phyloP scores from a whole-genome alignment of 1,284 basidiomycete genomes.

The Ustilago loliicola region DNA sequence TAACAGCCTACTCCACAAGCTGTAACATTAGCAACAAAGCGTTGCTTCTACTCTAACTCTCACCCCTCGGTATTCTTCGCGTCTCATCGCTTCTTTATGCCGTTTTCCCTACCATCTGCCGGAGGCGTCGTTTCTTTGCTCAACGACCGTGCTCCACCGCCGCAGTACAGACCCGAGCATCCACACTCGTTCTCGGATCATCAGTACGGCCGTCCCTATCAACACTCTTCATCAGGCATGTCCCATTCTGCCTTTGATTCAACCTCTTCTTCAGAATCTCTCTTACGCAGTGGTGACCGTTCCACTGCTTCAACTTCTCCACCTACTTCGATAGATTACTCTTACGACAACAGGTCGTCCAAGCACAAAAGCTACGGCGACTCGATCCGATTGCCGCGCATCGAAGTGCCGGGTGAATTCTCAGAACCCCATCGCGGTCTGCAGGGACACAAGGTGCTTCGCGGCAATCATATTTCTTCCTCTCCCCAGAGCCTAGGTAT shows the following conservation, averaged over 20 bases:
- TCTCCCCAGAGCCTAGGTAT: slow-evolving; percentile 31
- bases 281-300: slow-evolving; percentile 50
- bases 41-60: slow-evolving; percentile 3
- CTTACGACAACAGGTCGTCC: slow-evolving; percentile 33
- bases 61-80: slow-evolving; percentile 1
- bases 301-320: slow-evolving; percentile 53
- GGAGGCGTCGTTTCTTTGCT: slow-evolving; percentile 59
- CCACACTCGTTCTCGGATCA: slow-evolving; percentile 27
- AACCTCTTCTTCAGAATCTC: slow-evolving; percentile 52
- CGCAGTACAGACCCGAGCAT: slow-evolving; percentile 39
- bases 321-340: slow-evolving; percentile 46
- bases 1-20: slow-evolving; percentile 14
- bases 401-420: slow-evolving; percentile 37
- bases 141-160: slow-evolving; percentile 53
- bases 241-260: slow-evolving; percentile 40
- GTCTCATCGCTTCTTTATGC: slow-evolving; percentile 45
- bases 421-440: slow-evolving; percentile 29
- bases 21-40: slow-evolving; percentile 18
- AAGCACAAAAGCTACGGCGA: slow-evolving; percentile 24
- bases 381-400: slow-evolving; percentile 40
- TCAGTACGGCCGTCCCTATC: slow-evolving; percentile 19
- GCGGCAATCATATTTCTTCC: slow-evolving; percentile 43
- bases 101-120: slow-evolving; percentile 53
- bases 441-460: slow-evolving; percentile 51
- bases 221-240: slow-evolving; percentile 35